A percentile compares a stretch with the other conserved stretches of the same genome.
Evolutionary conservation across 139 green algal genomes (phyloP).

Genomic region (Mesostigma viride): DNA sequence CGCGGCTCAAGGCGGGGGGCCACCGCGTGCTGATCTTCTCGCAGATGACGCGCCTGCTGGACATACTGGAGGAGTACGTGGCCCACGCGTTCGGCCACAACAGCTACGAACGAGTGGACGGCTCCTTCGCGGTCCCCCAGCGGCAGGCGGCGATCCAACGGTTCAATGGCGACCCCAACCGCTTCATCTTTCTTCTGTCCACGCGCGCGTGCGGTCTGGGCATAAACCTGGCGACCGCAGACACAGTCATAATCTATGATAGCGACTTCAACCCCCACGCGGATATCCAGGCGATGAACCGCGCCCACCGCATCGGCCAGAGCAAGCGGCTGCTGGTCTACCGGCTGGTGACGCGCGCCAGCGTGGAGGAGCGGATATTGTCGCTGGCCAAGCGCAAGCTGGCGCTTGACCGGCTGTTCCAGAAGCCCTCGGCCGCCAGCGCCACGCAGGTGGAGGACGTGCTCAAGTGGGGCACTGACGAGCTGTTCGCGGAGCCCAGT

Average conservation of each 20-base stretch:
- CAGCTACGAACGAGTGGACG: conserved; percentile 22
- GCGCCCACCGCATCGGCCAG: conserved; percentile 95
- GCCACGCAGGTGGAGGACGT: neutral
- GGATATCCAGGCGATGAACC: conserved; percentile 76
- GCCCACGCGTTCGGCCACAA: neutral
- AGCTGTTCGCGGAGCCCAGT: too few relatives aligned
- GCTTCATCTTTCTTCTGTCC: conserved; percentile 24
- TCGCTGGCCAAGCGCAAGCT: neutral
- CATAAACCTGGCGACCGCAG: conserved; percentile 34
- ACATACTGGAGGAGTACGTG: conserved; percentile 43
- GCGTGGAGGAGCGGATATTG: conserved; percentile 1
- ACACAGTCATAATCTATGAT: conserved; percentile 37
- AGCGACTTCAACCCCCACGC: conserved; percentile 26
- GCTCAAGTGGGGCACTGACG: neutral
- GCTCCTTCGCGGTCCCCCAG: conserved; percentile 12
- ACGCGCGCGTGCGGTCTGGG: conserved; percentile 33
- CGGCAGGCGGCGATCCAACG: conserved; percentile 21
- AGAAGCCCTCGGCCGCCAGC: neutral
- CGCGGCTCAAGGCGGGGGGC: conserved; percentile 26
- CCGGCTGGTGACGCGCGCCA: neutral
- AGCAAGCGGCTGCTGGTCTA: conserved; percentile 69
- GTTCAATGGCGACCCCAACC: conserved; percentile 20
- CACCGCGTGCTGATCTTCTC: conserved; percentile 49
- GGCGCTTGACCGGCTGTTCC: neutral
- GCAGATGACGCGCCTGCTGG: conserved; percentile 46